Base-by-base conservation (phyloP, 495 filamentous ascomycete species). In the Penicillium parvum region DNA sequence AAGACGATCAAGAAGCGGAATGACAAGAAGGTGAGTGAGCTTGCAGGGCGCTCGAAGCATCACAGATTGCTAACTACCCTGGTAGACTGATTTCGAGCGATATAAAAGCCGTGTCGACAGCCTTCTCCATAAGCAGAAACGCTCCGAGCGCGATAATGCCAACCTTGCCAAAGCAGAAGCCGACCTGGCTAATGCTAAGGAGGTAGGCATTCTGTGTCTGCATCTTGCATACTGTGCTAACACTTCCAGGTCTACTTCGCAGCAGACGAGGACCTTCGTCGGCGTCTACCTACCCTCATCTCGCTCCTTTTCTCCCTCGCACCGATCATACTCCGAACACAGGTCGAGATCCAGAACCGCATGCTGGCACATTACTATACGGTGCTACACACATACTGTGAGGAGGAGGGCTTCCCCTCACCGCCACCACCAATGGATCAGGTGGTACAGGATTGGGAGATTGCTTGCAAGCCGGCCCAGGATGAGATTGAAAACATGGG, bases 1-100 rank as follows among this genome's bases (percentile, higher is more conserved):
- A 96, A 91, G 65, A 84, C 84, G 2, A 91, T 97, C 61, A 95
- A 95, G 69, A 91, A 88, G 57, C 74, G 91, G 28, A 88, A 94
- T 53, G 85, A 95, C 53, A 88, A 83, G 65, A 85, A 95, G 71
- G 78, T 78, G 37, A n/a, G 59, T 40, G 9, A 25, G 1, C 0
- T 7, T 21, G 17, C 5, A 4, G 17, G 2, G 6, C 27, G 3
- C 1, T 32, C 1, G 2, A 9, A 16, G 3, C 3, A n/a, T 10
- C 4, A 10, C 27, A n/a, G 3, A 10, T 41, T 10, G 9, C 28
- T 10, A 41, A 20, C n/a, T 0, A 3, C 15, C 14, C 21, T 15
- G 11, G n/a, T n/a, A 70, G 74, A 55, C 92, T 32, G 91, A 96
- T 60, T 96, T 82, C 55, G 91, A 97, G 64, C 82, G 84, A 45